These are phyloP conservation scores for Vigna unguiculata DNA, from an alignment of 306 rosid genomes.

Conservation along the genomic window DNA sequence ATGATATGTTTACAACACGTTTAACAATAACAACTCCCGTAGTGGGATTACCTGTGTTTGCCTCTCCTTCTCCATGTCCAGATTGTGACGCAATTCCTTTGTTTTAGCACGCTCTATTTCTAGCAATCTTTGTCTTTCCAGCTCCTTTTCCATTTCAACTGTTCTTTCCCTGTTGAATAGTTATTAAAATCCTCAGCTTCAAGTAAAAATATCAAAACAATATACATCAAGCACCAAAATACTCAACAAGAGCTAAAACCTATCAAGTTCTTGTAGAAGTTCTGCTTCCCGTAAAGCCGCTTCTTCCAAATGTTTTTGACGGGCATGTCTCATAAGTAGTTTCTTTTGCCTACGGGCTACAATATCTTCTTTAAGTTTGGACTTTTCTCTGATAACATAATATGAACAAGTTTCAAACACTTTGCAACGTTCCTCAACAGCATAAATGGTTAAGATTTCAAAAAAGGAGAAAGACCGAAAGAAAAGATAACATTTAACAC, in stretches of 20 bases:
- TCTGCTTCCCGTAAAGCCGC: constrained; percentile 78
- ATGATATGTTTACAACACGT: background rate
- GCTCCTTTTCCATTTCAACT: constrained; percentile 83
- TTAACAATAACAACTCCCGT: constrained; percentile 26
- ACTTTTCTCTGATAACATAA: constrained; percentile 67
- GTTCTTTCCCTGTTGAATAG: constrained; percentile 69
- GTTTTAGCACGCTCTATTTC: constrained; percentile 92
- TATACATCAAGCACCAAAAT: constrained; percentile 34
- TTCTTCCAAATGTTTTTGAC: constrained; percentile 79
- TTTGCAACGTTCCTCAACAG: constrained; percentile 33
- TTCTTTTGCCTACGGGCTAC: constrained; percentile 78
- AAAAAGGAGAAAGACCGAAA: background rate
- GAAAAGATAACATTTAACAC: background rate
- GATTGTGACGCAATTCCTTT: constrained; percentile 86
- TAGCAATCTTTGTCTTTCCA: constrained; percentile 81
- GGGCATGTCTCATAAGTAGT: constrained; percentile 70
- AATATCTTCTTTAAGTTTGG: constrained; percentile 74
- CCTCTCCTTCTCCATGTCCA: constrained; percentile 93
- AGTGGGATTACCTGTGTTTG: constrained; percentile 76
- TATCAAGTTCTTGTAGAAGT: constrained; percentile 86
- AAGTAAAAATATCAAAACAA: constrained; percentile 36
- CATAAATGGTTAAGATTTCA: constrained; percentile 24
- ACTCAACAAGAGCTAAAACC: constrained; percentile 53
- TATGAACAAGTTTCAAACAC: constrained; percentile 33
- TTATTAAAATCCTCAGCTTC: constrained; percentile 37